These are phyloP conservation scores for Apiotrichum siamense DNA, from an alignment of 1,284 basidiomycete species.

Conservation along the genomic window DNA sequence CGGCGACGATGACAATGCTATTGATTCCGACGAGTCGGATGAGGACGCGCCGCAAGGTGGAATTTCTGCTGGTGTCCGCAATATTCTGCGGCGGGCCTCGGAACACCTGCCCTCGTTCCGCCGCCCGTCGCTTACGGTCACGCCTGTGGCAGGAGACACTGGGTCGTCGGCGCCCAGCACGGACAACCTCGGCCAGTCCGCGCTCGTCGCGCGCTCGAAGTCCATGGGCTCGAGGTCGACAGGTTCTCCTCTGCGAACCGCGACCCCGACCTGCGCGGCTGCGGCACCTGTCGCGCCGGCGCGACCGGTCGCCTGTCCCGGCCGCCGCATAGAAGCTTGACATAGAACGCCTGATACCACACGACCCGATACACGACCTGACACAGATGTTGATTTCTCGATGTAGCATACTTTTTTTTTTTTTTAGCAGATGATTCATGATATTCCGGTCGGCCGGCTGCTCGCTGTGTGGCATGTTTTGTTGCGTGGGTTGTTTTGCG, in stretches of 20 bases:
- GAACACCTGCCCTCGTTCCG: slow-evolving; percentile 30
- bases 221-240: background rate
- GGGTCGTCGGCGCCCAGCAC: background rate
- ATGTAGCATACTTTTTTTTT: no score
- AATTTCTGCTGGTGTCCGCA: slow-evolving; percentile 14
- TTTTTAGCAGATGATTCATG: no score
- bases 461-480: no score
- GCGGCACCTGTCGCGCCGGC: no score
- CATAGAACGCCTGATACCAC: background rate
- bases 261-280: background rate
- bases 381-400: no score
- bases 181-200: background rate
- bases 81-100: slow-evolving; percentile 32
- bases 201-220: background rate
- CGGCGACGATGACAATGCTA: slow-evolving; percentile 9
- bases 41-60: background rate
- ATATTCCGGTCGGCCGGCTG: no score
- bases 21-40: background rate
- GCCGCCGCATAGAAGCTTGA: background rate
- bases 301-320: background rate
- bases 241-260: background rate
- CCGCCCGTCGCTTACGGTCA: slow-evolving; percentile 13
- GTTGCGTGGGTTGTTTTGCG: no score
- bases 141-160: background rate
- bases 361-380: no score